Evolutionary conservation across 2,329 filamentous ascomycete species (phyloP).

Genomic region (Botrytis cinerea): DNA sequence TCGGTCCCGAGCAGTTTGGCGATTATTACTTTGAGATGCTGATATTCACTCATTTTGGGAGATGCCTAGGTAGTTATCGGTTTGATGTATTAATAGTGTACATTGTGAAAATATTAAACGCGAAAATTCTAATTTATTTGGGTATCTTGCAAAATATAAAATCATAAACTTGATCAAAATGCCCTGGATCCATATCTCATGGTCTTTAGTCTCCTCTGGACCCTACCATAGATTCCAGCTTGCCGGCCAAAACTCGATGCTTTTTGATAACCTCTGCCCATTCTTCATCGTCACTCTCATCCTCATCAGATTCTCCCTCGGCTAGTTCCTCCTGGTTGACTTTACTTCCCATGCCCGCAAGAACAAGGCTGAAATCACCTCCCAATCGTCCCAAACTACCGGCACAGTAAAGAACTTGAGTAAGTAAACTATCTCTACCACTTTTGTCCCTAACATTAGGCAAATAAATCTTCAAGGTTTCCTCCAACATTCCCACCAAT

Average conservation of each 20-base stretch:
- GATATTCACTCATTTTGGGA: neutral
- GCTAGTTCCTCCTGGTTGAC: conserved; percentile 42
- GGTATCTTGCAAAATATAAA: conserved; percentile 16
- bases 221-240: conserved; percentile 69
- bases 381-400: conserved; percentile 87
- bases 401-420: conserved; percentile 90
- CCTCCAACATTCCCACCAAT: conserved; percentile 76
- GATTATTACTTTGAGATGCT: neutral
- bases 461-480: conserved; percentile 74
- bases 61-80: too few relatives aligned
- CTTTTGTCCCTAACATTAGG: conserved; percentile 79
- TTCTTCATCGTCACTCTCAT: conserved; percentile 61
- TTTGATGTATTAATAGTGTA: neutral
- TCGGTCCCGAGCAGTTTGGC: neutral
- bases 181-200: neutral
- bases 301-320: conserved; percentile 48
- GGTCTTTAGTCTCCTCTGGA: conserved; percentile 30
- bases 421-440: conserved; percentile 82
- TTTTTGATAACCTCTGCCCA: conserved; percentile 91
- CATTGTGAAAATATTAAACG: neutral
- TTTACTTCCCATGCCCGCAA: conserved; percentile 58
- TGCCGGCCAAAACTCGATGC: conserved; percentile 80
- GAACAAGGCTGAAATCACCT: conserved; percentile 87
- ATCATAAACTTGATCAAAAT: neutral
- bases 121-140: neutral